These are phyloP conservation scores for Drechslerella coelobrocha DNA, from an alignment of 2,329 filamentous ascomycete genomes.

Conservation along the genomic window DNA sequence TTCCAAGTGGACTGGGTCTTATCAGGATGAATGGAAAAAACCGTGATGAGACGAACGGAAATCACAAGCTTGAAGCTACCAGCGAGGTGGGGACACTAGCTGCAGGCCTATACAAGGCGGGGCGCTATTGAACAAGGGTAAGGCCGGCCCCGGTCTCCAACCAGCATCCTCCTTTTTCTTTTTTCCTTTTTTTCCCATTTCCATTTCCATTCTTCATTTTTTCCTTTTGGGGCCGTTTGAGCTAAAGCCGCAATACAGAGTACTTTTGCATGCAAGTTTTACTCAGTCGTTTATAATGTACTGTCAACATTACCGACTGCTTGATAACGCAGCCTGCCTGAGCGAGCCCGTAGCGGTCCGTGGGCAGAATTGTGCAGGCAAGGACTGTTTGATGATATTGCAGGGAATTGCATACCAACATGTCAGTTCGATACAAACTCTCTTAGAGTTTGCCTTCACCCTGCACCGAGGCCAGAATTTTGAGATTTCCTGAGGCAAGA, in stretches of 20 bases:
- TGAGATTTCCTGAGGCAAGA: neutral
- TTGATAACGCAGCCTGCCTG: constrained; percentile 1
- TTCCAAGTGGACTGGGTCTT: constrained; percentile 45
- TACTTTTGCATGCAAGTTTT: constrained; percentile 23
- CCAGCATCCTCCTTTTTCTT: constrained; percentile 27
- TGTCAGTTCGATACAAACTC: neutral
- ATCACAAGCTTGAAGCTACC: constrained; percentile 49
- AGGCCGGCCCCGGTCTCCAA: constrained; percentile 19
- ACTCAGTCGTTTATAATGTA: constrained; percentile 6
- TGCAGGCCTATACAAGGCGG: constrained; percentile 44
- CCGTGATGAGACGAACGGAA: constrained; percentile 47
- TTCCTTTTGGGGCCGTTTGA: constrained; percentile 15
- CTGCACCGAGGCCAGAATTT: neutral
- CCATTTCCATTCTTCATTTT: constrained; percentile 4
- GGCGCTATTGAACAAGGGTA: constrained; percentile 48
- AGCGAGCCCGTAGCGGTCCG: neutral
- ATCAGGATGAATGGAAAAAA: constrained; percentile 51
- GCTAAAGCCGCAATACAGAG: too few relatives aligned
- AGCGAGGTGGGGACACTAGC: constrained; percentile 47
- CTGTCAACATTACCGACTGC: neutral
- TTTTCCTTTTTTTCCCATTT: constrained; percentile 2
- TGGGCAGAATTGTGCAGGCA: neutral
- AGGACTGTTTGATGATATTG: neutral
- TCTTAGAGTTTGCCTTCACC: neutral
- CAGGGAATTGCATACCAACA: neutral